Evolutionary conservation across 2,329 filamentous ascomycete species (phyloP).

Genomic region (Ophiostoma sp.): DNA sequence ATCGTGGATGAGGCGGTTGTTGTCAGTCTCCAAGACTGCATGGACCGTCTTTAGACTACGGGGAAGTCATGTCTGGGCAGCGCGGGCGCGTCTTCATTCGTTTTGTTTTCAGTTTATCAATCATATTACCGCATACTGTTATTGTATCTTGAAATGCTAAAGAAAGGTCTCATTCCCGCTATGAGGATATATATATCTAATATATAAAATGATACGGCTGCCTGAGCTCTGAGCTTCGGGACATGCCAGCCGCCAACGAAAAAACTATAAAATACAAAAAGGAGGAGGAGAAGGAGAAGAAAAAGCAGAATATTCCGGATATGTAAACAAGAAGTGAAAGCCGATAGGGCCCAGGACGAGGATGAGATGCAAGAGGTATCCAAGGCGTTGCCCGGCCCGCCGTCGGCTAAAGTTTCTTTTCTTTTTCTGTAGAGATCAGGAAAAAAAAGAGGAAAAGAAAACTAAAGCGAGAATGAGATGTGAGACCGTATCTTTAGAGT

Average conservation of each 20-base stretch:
- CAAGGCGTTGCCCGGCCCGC: neutral
- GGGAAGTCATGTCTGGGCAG: too few relatives aligned
- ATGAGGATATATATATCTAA: neutral
- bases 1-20: too few relatives aligned
- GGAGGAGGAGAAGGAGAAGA: neutral
- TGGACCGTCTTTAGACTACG: too few relatives aligned
- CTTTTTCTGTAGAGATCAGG: too few relatives aligned
- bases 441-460: neutral
- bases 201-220: slow-evolving; percentile 2
- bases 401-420: neutral
- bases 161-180: slow-evolving; percentile 10
- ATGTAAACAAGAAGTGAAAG: slow-evolving; percentile 1
- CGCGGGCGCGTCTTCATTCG: too few relatives aligned
- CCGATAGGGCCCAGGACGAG: neutral
- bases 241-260: neutral
- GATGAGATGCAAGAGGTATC: neutral
- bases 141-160: neutral
- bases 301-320: neutral
- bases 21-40: too few relatives aligned
- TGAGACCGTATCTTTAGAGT: neutral
- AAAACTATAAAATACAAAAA: neutral
- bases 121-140: too few relatives aligned
- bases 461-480: neutral
- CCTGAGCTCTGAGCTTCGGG: neutral
- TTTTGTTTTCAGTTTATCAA: too few relatives aligned